phyloP scores from a whole-genome alignment of 306 rosid genomes.

The Canavalia ensiformis region DNA sequence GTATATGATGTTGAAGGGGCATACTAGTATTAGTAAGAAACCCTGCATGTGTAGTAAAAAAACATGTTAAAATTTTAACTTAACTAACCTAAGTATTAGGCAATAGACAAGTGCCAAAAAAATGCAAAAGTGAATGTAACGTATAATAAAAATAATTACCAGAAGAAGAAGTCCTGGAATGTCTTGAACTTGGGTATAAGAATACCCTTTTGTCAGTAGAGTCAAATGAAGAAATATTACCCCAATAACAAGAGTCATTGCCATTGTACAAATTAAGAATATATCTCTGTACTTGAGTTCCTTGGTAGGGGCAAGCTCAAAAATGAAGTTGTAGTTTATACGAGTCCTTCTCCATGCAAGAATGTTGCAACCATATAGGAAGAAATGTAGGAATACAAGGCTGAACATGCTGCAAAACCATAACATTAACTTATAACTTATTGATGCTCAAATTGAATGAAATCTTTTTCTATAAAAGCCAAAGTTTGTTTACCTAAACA shows the following conservation, averaged over 20 bases:
- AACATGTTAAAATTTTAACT: slow-evolving; percentile 10
- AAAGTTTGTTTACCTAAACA: slow-evolving; percentile 73
- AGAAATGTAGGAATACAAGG: slow-evolving; percentile 93
- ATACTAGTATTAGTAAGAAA: slow-evolving; percentile 70
- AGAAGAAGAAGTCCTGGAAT: slow-evolving; percentile 86
- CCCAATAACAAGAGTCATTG: slow-evolving; percentile 82
- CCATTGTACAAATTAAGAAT: slow-evolving; percentile 83
- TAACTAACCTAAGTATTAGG: background rate
- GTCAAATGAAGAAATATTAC: slow-evolving; percentile 83
- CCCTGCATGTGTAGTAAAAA: slow-evolving; percentile 59
- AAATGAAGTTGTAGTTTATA: slow-evolving; percentile 89
- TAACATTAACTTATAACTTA: slow-evolving; percentile 32
- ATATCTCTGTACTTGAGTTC: slow-evolving; percentile 91
- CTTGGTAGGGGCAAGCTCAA: slow-evolving; percentile 75
- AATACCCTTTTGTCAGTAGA: slow-evolving; percentile 78
- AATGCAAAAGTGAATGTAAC: background rate
- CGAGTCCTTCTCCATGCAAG: slow-evolving; percentile 91
- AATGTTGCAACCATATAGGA: slow-evolving; percentile 94
- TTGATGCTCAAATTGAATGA: slow-evolving; percentile 10
- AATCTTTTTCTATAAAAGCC: background rate
- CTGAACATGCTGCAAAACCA: slow-evolving; percentile 87
- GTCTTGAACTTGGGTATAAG: slow-evolving; percentile 76
- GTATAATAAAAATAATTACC: slow-evolving; percentile 59
- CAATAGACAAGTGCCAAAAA: background rate
- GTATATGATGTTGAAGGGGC: slow-evolving; percentile 84